Evolutionary conservation across 2,329 filamentous ascomycete species (phyloP).

Genomic region (Cladosporium austrohemisphaericum): DNA sequence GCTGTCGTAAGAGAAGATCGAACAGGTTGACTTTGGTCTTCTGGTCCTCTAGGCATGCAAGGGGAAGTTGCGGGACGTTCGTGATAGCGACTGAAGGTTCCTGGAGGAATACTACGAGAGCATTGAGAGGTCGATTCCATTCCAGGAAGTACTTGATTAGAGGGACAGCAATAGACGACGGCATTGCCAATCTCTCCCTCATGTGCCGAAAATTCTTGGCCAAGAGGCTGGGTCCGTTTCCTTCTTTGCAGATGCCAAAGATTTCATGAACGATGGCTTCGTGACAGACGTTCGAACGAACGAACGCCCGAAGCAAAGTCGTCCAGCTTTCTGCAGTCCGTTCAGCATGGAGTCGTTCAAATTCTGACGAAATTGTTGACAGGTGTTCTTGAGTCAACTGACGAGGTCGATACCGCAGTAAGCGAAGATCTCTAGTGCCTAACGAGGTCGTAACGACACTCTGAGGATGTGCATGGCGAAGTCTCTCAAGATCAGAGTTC

Average conservation of each 20-base stretch:
- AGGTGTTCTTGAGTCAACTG: not conserved
- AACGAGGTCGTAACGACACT: too few species aligned
- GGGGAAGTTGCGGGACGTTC: slow-evolving; percentile 20
- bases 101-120: slow-evolving; percentile 21
- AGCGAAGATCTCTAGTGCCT: not conserved
- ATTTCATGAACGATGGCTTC: slow-evolving; percentile 14
- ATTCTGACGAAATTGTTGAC: not conserved
- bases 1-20: slow-evolving; percentile 19
- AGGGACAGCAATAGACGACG: slow-evolving; percentile 12
- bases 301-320: not conserved
- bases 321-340: not conserved
- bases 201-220: not conserved
- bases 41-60: slow-evolving; percentile 19
- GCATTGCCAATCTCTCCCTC: slow-evolving; percentile 18
- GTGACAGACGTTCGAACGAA: not conserved
- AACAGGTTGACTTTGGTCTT: not conserved
- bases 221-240: not conserved
- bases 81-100: slow-evolving; percentile 20
- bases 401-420: not conserved
- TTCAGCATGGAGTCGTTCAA: not conserved
- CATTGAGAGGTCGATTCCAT: slow-evolving; percentile 9
- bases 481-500: not conserved
- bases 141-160: slow-evolving; percentile 23
- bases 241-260: slow-evolving; percentile 15
- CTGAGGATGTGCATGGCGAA: too few species aligned